A percentile compares a stretch with the other conserved stretches of the same genome.
Conservation (phyloP, 306 rosid species). For the Amphicarpaea edgeworthii region DNA sequence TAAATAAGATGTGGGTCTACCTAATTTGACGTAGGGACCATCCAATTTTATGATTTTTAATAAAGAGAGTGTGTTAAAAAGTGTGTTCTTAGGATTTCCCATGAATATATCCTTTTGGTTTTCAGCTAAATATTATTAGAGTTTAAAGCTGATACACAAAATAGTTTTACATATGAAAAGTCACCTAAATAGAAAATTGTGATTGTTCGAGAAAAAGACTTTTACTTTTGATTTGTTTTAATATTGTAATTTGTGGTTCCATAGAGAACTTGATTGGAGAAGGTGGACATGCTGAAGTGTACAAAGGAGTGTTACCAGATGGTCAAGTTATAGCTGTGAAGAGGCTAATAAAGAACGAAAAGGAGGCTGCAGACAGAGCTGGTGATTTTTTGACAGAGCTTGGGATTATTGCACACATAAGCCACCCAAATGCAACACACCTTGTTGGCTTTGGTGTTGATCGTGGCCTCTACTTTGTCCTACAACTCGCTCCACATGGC, state of each 20-base stretch:
- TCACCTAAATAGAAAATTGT: no score
- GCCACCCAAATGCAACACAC: constrained; percentile 78
- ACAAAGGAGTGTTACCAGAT: constrained; percentile 67
- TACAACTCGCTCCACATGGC: constrained; percentile 75
- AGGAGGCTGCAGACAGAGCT: constrained; percentile 69
- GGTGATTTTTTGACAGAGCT: constrained; percentile 88
- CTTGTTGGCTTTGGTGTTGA: constrained; percentile 88
- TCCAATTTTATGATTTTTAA: no score
- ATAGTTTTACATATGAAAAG: no score
- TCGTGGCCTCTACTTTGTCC: constrained; percentile 81
- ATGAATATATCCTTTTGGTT: no score
- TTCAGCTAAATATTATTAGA: no score
- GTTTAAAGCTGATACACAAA: no score
- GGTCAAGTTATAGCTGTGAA: constrained; percentile 86
- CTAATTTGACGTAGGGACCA: no score
- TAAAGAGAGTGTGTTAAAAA: no score
- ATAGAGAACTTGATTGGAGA: constrained; percentile 84
- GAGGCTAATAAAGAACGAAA: constrained; percentile 73
- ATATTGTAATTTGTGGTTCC: constrained; percentile 11
- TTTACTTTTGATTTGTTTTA: constrained; percentile 6
- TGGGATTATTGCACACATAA: constrained; percentile 92
- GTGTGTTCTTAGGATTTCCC: no score
- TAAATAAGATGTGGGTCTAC: no score
- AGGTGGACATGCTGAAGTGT: constrained; percentile 99
- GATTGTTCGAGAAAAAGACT: no score